Percentiles rank a stretch among this genome's conserved stretches.
These are phyloP conservation scores for Xylaria longipes DNA, from an alignment of 495 filamentous ascomycete genomes.

Conservation along the genomic window DNA sequence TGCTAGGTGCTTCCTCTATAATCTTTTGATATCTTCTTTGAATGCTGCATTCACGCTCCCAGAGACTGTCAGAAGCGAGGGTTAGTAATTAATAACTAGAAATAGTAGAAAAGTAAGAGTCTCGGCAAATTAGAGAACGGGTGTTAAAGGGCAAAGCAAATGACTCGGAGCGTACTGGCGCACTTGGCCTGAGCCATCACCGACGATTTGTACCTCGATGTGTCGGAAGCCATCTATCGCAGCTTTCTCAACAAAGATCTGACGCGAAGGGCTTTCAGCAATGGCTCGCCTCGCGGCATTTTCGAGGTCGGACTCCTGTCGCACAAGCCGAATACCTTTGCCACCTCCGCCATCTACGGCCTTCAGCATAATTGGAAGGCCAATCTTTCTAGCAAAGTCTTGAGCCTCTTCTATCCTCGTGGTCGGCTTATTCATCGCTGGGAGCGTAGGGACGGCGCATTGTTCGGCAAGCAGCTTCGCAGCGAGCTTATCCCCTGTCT, in stretches of 20 bases:
- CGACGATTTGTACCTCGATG: slow-evolving; percentile 65
- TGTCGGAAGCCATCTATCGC: slow-evolving; percentile 55
- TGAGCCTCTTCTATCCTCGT: slow-evolving; percentile 45
- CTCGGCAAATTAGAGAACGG: neutral
- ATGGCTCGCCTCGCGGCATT: slow-evolving; percentile 48
- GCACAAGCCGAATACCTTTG: slow-evolving; percentile 57
- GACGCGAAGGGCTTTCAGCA: slow-evolving; percentile 38
- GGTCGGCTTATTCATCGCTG: slow-evolving; percentile 55
- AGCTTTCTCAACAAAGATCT: slow-evolving; percentile 47
- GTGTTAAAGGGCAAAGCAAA: neutral
- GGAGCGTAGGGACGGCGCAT: slow-evolving; percentile 61
- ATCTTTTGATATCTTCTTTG: slow-evolving; percentile 65
- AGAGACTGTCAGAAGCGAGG: slow-evolving; percentile 37
- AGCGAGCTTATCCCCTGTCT: slow-evolving; percentile 64
- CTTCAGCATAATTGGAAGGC: slow-evolving; percentile 66
- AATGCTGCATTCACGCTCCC: slow-evolving; percentile 66
- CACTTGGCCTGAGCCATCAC: slow-evolving; percentile 60
- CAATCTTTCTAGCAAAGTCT: slow-evolving; percentile 51
- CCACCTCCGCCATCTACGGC: slow-evolving; percentile 61
- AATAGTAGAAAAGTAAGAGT: neutral
- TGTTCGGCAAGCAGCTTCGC: slow-evolving; percentile 60
- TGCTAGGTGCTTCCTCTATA: slow-evolving; percentile 52
- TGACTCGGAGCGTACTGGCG: slow-evolving; percentile 39
- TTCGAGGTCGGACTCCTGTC: slow-evolving; percentile 46
- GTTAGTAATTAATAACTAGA: neutral